Evolutionary conservation across 2,329 filamentous ascomycete species (phyloP).

Genomic region (Epichloe scottii): DNA sequence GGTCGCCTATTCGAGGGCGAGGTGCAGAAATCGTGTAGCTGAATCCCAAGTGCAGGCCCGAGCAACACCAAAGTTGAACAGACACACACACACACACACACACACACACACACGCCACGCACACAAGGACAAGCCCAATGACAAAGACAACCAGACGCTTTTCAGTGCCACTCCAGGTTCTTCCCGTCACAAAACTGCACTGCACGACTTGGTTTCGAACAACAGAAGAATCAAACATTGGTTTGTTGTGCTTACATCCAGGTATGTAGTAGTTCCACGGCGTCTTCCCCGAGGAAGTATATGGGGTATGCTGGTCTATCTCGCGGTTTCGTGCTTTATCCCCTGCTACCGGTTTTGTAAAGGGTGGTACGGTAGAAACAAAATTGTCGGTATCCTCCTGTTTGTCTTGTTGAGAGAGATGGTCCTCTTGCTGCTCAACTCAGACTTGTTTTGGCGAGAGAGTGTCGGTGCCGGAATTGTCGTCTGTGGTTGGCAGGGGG

Average conservation of each 20-base stretch:
- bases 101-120: neutral
- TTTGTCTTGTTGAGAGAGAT: neutral
- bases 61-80: neutral
- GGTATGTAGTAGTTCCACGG: too few species aligned
- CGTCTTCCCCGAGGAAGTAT: neutral
- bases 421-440: too few species aligned
- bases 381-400: neutral
- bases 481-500: neutral
- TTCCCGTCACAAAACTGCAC: neutral
- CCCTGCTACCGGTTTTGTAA: neutral
- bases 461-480: neutral
- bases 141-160: neutral
- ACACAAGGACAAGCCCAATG: neutral
- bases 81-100: neutral
- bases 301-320: neutral
- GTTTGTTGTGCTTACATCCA: slow-evolving; percentile 2
- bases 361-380: neutral
- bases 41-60: neutral
- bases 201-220: neutral
- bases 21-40: slow-evolving; percentile 5
- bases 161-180: neutral
- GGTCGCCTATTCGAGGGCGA: slow-evolving; percentile 9
- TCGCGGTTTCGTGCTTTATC: neutral
- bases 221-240: neutral
- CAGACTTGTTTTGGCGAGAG: neutral